These are phyloP conservation scores for Torrubiella hemipterigena DNA, from an alignment of 2,329 filamentous ascomycete genomes.

Conservation along the genomic window DNA sequence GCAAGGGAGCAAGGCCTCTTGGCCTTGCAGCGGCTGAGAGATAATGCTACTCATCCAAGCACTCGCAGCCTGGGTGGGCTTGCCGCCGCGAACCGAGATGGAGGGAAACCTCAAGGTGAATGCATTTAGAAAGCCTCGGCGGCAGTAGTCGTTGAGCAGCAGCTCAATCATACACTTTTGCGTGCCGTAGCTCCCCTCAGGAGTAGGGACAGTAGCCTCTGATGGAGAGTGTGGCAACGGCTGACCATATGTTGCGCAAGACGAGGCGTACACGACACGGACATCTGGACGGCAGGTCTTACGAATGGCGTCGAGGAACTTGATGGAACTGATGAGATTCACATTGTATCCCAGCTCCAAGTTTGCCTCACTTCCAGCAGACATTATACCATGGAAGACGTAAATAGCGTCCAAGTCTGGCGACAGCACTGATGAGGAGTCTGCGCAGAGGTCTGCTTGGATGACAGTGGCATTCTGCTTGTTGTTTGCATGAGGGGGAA, in stretches of 20 bases:
- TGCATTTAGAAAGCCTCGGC: conserved; percentile 43
- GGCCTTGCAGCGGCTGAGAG: conserved; percentile 36
- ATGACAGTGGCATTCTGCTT: conserved; percentile 12
- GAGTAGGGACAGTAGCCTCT: conserved; percentile 33
- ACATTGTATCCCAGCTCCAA: conserved; percentile 40
- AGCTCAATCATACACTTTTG: conserved; percentile 47
- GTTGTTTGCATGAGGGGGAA: conserved; percentile 22
- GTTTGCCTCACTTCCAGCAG: conserved; percentile 44
- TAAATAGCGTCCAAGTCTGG: conserved; percentile 33
- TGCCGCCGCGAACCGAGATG: conserved; percentile 44
- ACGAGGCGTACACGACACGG: conserved; percentile 45
- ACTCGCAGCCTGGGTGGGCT: conserved; percentile 44
- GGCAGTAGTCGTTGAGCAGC: conserved; percentile 15
- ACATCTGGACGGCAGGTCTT: conserved; percentile 26
- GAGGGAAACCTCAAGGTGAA: conserved; percentile 45
- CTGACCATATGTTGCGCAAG: conserved; percentile 45
- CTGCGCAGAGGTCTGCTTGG: conserved; percentile 7
- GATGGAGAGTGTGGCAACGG: conserved; percentile 31
- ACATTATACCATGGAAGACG: conserved; percentile 54
- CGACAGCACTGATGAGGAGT: conserved; percentile 2
- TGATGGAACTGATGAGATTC: conserved; percentile 43
- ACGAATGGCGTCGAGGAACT: conserved; percentile 38
- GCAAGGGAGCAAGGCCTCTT: conserved; percentile 33
- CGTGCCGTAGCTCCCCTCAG: conserved; percentile 44
- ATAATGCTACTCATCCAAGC: conserved; percentile 49